phyloP scores from a whole-genome alignment of 306 rosid species.

The Prunus dulcis region DNA sequence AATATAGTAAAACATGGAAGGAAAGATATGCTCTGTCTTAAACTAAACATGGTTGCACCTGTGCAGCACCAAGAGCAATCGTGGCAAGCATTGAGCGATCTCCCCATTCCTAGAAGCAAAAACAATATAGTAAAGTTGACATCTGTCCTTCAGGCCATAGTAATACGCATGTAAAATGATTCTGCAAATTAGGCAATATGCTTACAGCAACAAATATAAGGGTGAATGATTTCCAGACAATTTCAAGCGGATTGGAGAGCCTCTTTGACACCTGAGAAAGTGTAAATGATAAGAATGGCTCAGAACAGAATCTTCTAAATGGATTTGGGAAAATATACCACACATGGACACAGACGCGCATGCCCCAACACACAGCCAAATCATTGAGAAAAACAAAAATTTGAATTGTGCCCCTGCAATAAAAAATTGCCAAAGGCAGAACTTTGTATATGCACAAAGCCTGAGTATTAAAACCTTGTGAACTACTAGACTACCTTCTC shows the following conservation, averaged over 20 bases:
- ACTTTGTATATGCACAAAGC: not conserved
- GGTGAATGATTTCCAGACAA: slow-evolving; percentile 91
- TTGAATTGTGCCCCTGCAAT: not conserved
- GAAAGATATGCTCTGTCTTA: not conserved
- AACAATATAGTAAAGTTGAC: slow-evolving; percentile 13
- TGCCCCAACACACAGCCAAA: not conserved
- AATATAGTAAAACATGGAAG: not conserved
- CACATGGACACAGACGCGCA: not conserved
- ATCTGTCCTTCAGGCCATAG: slow-evolving; percentile 7
- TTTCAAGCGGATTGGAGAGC: slow-evolving; percentile 82
- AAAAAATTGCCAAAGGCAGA: not conserved
- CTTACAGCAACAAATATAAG: slow-evolving; percentile 97
- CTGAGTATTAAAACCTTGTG: too few relatives aligned
- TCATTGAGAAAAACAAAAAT: not conserved
- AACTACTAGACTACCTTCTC: slow-evolving; percentile 54
- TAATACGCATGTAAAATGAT: not conserved
- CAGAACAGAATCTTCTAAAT: not conserved
- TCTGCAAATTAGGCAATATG: slow-evolving; percentile 9
- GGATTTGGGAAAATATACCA: not conserved
- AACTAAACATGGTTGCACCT: slow-evolving; percentile 51
- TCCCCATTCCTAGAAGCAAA: slow-evolving; percentile 91
- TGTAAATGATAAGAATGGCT: not conserved
- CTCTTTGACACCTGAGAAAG: slow-evolving; percentile 52
- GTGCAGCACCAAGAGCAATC: slow-evolving; percentile 94
- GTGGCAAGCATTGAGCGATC: slow-evolving; percentile 99